Evolutionary conservation across 2,329 filamentous ascomycete genomes (phyloP), one percentile per base, ranked within the genome.

Genomic region (Ophiostoma australiae): DNA sequence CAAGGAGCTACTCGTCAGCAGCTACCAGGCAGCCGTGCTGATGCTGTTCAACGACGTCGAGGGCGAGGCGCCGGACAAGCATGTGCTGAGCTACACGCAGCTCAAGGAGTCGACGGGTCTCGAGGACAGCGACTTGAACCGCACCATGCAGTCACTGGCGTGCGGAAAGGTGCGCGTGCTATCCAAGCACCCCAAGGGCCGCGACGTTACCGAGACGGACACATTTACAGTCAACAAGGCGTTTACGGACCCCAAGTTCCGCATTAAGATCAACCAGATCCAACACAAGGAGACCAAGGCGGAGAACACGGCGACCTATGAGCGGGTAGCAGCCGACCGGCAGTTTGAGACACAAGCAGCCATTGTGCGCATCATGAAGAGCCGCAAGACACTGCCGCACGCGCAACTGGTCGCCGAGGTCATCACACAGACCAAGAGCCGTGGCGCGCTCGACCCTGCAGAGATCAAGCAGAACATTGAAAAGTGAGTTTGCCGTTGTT

Each of bases 381-480:
- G 90, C 74, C 86, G 93, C 74, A 97, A 97, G 86, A 87, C 82
- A 10, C 94, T 98, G 80, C 88, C 87, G 4, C 94, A 98, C 78
- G 84, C 88, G n/a, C 91, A 97, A 78, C 82, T 99, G 35, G 91
- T 98, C 27, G 89, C 91, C 2, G 94, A 98, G 82, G 93, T 97
- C 23, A 97, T 99, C 77, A 91, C 90, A 76, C 89, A 94, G 77
- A 99, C 94, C 1, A 92, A 90, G 83, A 92, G 87, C 75, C 86
- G 95, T 70, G 96, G 95, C 17, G 92, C 92, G 23, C 84, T 99
- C 72, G 94, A 97, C 77, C 87, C 93, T 58, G 84, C 84, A 1
- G 93, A 95, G 74, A 98, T 99, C 75, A 99, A 99, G 87, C 90
- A 91, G 82, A 96, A 98, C 79, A 97, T 99, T 80, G 95, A 98